A percentile compares a stretch with the other conserved stretches of the same genome.
Conservation (phyloP, 768 basidiomycete species). For the Exsudoporus frostii region DNA sequence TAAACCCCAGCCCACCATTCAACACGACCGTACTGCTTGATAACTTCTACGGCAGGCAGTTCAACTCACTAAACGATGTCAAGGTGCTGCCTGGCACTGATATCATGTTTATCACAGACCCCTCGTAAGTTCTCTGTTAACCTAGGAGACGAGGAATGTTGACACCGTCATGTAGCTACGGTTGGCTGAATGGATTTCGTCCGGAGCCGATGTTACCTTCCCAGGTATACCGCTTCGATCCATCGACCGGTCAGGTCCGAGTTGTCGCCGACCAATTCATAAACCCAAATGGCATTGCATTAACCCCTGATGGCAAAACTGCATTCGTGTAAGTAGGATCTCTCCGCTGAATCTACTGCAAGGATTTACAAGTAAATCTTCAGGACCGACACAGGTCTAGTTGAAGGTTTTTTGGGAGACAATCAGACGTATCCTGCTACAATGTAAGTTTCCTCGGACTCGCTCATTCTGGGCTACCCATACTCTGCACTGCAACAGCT, state of each 20-base stretch:
- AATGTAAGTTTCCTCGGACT: slow-evolving; percentile 43
- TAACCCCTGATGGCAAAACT: slow-evolving; percentile 58
- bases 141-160: background rate
- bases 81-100: slow-evolving; percentile 67
- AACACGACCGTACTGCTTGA: slow-evolving; percentile 68
- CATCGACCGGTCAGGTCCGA: background rate
- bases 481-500: slow-evolving; percentile 37
- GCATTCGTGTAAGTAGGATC: slow-evolving; percentile 57
- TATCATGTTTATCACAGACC: slow-evolving; percentile 74
- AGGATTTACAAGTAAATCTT: slow-evolving; percentile 15
- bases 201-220: slow-evolving; percentile 49
- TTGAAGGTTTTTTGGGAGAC: slow-evolving; percentile 42
- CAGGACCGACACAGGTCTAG: slow-evolving; percentile 31
- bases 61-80: slow-evolving; percentile 79
- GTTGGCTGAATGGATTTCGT: slow-evolving; percentile 64
- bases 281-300: slow-evolving; percentile 66
- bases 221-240: slow-evolving; percentile 18
- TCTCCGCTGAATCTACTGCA: background rate
- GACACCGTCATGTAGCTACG: slow-evolving; percentile 45
- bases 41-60: slow-evolving; percentile 78
- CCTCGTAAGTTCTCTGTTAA: slow-evolving; percentile 41
- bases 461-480: background rate
- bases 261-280: background rate
- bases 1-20: slow-evolving; percentile 61
- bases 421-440: slow-evolving; percentile 63